Base-by-base conservation (phyloP, 2,329 filamentous ascomycete species). In the Aspergillus glaucus region DNA sequence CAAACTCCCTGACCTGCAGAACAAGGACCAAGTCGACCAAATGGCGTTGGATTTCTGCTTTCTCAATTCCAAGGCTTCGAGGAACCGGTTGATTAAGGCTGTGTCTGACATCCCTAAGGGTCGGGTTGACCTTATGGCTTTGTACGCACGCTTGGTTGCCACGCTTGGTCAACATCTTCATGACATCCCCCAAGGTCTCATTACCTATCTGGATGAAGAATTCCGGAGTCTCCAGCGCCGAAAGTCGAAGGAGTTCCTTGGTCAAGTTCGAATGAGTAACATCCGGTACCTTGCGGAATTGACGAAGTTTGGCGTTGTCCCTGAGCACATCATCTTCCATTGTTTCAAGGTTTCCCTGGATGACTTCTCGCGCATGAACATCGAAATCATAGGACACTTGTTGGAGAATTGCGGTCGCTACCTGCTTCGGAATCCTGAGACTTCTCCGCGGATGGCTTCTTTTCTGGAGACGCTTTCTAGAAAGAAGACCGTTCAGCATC, bases 291-390 rank as follows among this genome's bases (percentile, higher is more conserved):
- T 98, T 45, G 91, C 93, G 6, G 93, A 98, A 70, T 74, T 98
- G 63, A 98, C 93, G 50, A 98, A 98, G 65, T 98, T 98, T 63
- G 92, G 93, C 28, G 89, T 96, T 28, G 93, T 98, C 7, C 93
- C 94, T 0, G 93, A 98, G 68, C 93, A 98, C 69, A 92, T 98
- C 55, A 94, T 98, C 47, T 98, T 98, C 64, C 93, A 98, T 64
- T 98, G 93, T 65, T 82, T 98, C 60, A 98, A 96, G 69, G 92
- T 98, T 66, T 94, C 92, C 58, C 74, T 98, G 24, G 93, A 98
- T 61, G 93, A 98, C 63, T 98, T 98, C 64, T 96, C 93, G 2
- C 82, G 92, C 52, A 96, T 96, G 87, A 98, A 98, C 63, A 96
- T 98, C 55, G 94, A 98, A 68, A 96, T 98, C 59, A 92, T 98